These are phyloP conservation scores for Arachis stenosperma DNA, from an alignment of 306 rosid genomes.

Conservation along the genomic window DNA sequence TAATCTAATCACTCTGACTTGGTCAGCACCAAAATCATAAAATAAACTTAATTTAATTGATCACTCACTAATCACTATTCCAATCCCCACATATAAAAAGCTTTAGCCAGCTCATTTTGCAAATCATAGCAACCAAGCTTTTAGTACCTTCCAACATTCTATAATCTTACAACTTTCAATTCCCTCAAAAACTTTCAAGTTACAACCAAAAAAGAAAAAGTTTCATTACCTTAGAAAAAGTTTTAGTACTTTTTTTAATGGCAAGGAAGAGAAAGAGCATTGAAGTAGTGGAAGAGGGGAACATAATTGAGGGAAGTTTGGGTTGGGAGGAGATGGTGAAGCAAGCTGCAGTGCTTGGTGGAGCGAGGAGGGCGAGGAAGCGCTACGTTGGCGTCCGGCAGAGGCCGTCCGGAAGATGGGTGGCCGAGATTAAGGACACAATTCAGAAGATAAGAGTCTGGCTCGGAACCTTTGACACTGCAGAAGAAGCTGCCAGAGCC, in stretches of 20 bases:
- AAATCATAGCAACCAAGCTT: conserved; percentile 38
- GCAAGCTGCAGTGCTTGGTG: conserved; percentile 76
- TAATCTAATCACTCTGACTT: conserved; percentile 49
- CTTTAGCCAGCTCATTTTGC: conserved; percentile 33
- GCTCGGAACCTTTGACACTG: conserved; percentile 98
- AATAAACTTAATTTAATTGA: conserved; percentile 31
- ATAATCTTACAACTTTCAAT: conserved; percentile 8
- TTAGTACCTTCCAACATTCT: conserved; percentile 10
- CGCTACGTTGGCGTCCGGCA: conserved; percentile 88
- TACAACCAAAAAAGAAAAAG: too few relatives aligned
- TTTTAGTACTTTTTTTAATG: conserved; percentile 47
- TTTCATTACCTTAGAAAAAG: not conserved
- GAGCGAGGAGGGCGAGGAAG: conserved; percentile 60
- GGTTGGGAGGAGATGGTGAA: conserved; percentile 84
- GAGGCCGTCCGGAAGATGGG: conserved; percentile 96
- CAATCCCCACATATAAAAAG: conserved; percentile 41
- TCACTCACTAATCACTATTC: conserved; percentile 4
- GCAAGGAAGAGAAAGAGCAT: conserved; percentile 78
- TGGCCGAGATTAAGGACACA: conserved; percentile 94
- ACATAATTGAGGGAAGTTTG: conserved; percentile 49
- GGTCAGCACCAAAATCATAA: conserved; percentile 41
- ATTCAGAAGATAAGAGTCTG: conserved; percentile 94
- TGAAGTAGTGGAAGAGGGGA: conserved; percentile 56
- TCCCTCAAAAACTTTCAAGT: not conserved
- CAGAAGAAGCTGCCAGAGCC: conserved; percentile 97